These are phyloP conservation scores for Raffaelea ambrosiae DNA, from an alignment of 2,329 filamentous ascomycete genomes.

Conservation along the genomic window DNA sequence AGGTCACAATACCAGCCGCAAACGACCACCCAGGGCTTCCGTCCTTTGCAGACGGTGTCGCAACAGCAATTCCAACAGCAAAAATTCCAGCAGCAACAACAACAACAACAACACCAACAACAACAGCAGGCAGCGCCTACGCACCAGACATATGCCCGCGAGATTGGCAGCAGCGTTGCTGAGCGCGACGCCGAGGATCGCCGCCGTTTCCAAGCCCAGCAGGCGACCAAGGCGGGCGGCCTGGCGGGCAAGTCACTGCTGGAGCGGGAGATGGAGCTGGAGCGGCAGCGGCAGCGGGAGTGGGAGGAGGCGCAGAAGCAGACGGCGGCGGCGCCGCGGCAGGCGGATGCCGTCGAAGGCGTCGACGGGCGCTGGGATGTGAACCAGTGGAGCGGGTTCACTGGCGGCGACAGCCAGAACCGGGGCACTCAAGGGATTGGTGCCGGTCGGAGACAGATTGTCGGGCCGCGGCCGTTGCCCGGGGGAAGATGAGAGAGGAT, in stretches of 20 bases:
- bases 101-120: no score
- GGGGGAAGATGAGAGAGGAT: constrained; percentile 10
- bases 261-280: constrained; percentile 73
- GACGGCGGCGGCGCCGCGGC: constrained; percentile 46
- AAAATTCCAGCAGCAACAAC: no score
- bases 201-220: constrained; percentile 37
- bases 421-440: constrained; percentile 57
- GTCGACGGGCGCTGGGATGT: constrained; percentile 66
- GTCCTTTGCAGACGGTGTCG: no score
- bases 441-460: constrained; percentile 65
- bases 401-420: constrained; percentile 68
- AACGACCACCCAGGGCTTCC: no score
- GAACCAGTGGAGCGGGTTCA: constrained; percentile 65
- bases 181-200: constrained; percentile 57
- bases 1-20: neutral
- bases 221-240: constrained; percentile 46
- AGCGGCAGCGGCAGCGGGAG: constrained; percentile 66
- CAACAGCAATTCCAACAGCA: no score
- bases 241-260: constrained; percentile 54
- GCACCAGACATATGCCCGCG: constrained; percentile 41
- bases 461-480: constrained; percentile 64
- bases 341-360: constrained; percentile 55
- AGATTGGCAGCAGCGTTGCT: constrained; percentile 45
- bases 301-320: constrained; percentile 71
- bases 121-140: constrained; percentile 1